phyloP scores from a whole-genome alignment of 345 rosid genomes.

The Lenwebbia sp. region DNA sequence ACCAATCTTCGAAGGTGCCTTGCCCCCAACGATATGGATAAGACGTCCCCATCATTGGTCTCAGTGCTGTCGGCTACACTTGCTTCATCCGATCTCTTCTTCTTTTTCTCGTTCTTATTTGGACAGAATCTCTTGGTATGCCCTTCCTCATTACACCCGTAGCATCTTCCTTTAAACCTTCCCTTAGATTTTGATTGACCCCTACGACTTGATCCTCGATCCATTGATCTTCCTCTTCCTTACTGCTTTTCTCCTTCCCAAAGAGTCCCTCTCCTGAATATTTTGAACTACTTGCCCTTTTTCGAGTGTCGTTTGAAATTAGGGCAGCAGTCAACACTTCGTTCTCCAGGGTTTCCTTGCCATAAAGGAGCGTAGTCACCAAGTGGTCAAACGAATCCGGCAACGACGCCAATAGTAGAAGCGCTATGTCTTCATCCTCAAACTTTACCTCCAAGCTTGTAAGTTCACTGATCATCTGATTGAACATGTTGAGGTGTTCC shows the following conservation, averaged over 20 bases:
- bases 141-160: neutral
- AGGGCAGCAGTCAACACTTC: neutral
- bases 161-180: neutral
- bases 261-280: neutral
- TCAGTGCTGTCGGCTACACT: accelerated
- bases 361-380: neutral
- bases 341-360: neutral
- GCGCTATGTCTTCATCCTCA: accelerated
- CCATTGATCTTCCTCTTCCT: neutral
- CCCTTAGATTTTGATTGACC: neutral
- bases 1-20: neutral
- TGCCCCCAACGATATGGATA: neutral
- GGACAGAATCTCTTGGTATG: neutral
- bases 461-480: neutral
- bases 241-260: accelerated
- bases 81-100: neutral
- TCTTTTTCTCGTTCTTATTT: neutral
- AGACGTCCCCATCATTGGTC: neutral
- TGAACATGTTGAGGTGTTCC: neutral
- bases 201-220: accelerated
- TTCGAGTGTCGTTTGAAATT: neutral
- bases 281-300: neutral
- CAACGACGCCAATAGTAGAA: neutral
- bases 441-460: neutral
- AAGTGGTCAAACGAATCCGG: neutral